Conservation (phyloP, 192 early-diverging fungal species). For the Mortierella antarctica region DNA sequence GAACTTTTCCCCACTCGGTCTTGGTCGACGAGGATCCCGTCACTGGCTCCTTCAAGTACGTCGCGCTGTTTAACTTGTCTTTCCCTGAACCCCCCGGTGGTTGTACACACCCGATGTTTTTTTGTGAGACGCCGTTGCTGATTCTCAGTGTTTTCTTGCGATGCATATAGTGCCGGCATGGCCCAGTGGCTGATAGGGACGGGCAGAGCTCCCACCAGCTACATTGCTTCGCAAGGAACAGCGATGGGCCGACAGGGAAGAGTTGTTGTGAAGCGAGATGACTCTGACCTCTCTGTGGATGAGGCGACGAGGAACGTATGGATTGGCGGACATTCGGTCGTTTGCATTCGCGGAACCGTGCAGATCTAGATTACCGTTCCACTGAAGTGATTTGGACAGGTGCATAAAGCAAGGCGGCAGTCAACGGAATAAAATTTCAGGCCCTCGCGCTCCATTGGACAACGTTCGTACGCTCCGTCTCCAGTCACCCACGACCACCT, state of each 20-base stretch:
- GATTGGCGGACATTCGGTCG: conserved; percentile 24
- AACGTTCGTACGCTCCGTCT: too few relatives aligned
- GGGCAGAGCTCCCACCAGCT: conserved; percentile 11
- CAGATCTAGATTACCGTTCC: conserved; percentile 4
- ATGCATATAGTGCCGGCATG: conserved; percentile 20
- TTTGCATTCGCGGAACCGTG: conserved; percentile 22
- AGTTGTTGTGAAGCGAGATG: conserved; percentile 19
- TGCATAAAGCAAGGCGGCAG: too few relatives aligned
- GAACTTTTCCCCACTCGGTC: conserved; percentile 19
- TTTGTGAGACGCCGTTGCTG: not conserved
- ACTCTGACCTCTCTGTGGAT: conserved; percentile 6
- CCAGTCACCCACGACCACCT: too few relatives aligned
- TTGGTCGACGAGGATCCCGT: conserved; percentile 25
- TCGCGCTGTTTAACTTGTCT: too few relatives aligned
- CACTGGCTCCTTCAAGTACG: conserved; percentile 40
- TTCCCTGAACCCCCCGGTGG: too few relatives aligned
- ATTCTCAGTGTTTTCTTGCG: not conserved
- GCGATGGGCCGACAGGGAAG: conserved; percentile 32
- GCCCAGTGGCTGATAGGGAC: conserved; percentile 33
- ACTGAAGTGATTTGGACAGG: too few relatives aligned
- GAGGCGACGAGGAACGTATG: conserved; percentile 14
- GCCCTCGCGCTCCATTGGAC: too few relatives aligned
- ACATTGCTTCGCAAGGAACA: conserved; percentile 24
- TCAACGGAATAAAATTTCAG: too few relatives aligned
- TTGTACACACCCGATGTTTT: not conserved